Evolutionary conservation across 2,329 filamentous ascomycete species (phyloP).

Genomic region (Ophiostoma australiae): DNA sequence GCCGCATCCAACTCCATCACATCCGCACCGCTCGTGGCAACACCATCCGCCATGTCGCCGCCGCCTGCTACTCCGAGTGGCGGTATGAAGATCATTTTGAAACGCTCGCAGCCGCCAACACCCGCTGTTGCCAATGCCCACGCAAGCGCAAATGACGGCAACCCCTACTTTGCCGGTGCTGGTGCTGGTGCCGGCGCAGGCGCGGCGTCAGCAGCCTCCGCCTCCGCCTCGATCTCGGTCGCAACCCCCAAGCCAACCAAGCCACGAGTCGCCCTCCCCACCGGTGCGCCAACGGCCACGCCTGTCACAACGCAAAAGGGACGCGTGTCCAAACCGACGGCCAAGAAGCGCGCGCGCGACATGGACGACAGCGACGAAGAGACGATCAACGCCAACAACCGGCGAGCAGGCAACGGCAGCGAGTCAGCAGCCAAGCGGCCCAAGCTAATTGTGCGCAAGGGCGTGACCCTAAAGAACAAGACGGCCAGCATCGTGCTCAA

Average conservation of each 20-base stretch:
- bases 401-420: not conserved
- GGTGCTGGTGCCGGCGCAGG: constrained; percentile 1
- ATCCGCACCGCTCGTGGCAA: constrained; percentile 23
- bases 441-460: constrained; percentile 44
- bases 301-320: constrained; percentile 52
- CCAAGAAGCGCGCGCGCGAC: constrained; percentile 58
- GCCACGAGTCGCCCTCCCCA: not conserved
- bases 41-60: constrained; percentile 27
- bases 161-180: not conserved
- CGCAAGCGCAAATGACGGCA: constrained; percentile 29
- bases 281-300: constrained; percentile 20
- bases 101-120: constrained; percentile 31
- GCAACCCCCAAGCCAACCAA: not conserved
- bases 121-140: constrained; percentile 28
- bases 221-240: not conserved
- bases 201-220: not conserved
- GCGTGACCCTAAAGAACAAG: constrained; percentile 30
- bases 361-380: constrained; percentile 49
- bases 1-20: constrained; percentile 21
- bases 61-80: constrained; percentile 26
- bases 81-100: constrained; percentile 31
- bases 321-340: constrained; percentile 54
- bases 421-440: constrained; percentile 45
- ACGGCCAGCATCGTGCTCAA: constrained; percentile 34
- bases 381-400: not conserved